These are phyloP conservation scores for Trypanosoma caninum DNA, from an alignment of 208 protist species.

Conservation along the genomic window DNA sequence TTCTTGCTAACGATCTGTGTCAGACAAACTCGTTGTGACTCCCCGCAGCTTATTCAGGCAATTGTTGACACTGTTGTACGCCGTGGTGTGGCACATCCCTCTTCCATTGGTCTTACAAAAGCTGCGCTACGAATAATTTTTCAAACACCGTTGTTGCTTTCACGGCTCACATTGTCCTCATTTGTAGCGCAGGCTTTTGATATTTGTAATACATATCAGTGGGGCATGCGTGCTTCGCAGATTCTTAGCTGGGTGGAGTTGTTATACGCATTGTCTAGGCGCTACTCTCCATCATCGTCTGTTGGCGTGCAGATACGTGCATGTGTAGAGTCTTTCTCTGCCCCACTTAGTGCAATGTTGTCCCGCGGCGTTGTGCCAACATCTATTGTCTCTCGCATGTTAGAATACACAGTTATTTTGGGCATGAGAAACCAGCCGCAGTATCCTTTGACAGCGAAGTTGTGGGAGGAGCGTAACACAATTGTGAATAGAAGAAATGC, in stretches of 20 bases:
- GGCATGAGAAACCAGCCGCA: conserved; percentile 45
- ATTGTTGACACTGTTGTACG: conserved; percentile 29
- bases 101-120: conserved; percentile 39
- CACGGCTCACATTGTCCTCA: conserved; percentile 25
- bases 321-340: conserved; percentile 41
- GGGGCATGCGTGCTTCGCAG: conserved; percentile 34
- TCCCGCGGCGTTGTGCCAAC: conserved; percentile 28
- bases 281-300: conserved; percentile 32
- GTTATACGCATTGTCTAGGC: conserved; percentile 53
- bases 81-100: conserved; percentile 32
- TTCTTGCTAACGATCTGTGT: conserved; percentile 38
- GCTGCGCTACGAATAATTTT: conserved; percentile 35
- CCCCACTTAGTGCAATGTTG: conserved; percentile 49
- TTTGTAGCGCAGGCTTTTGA: conserved; percentile 43
- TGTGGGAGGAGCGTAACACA: conserved; percentile 38
- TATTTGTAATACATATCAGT: conserved; percentile 36
- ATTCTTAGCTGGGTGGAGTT: conserved; percentile 36
- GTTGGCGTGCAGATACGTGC: conserved; percentile 29
- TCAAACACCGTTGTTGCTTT: conserved; percentile 31
- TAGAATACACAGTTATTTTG: conserved; percentile 70
- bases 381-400: conserved; percentile 29
- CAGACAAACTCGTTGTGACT: conserved; percentile 45
- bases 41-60: conserved; percentile 30
- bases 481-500: conserved; percentile 7
- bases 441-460: conserved; percentile 31